Base-by-base conservation (phyloP, 768 basidiomycete genomes). In the Mrakia frigida region DNA sequence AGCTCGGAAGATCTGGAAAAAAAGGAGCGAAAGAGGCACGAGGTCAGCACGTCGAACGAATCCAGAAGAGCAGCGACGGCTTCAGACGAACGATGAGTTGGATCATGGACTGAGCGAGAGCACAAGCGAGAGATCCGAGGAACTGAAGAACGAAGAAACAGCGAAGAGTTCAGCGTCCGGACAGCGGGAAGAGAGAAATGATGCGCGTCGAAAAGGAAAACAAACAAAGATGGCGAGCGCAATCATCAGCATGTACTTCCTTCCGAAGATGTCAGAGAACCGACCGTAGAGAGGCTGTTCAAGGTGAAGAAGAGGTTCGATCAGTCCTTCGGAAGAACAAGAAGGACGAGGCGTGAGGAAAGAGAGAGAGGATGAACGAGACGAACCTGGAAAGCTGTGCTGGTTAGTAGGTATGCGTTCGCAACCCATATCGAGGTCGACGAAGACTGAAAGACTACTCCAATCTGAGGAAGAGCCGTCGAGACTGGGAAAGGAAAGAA, bases 391-490 rank as follows among this genome's bases (percentile, higher is more conserved):
- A 89, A 89, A 28, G 87, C 86, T 1, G 88, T 89, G 0, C 88
- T 88, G 0, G 75, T 76, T 61, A 77, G 37, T 46, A 92, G 86
- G 80, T 91, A 91, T 0, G 88, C 87, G 0, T 90, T 90, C 0
- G 90, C 90, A 3, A 92, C 90, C 90, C 90, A 92, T 7, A 88
- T 89, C 35, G 86, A 84, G 35, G 89, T 85, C 5, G 88, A 86
- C 5, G 89, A 88, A 0, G 90, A 88, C 72, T 89, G 85, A 82
- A 92, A 92, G 4, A 87, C 86, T 31, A 86, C 80, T 6, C 90
- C 88, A 67, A 92, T 88, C 0, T 88, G 90, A 0, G 91, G 90
- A n/a, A 92, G 84, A 1, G 90, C 89, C 0, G 91, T 91, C 0
- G 90, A 89, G 13, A 91, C 88, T 76, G 60, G 0, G 50, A 28